Evolutionary conservation across 768 basidiomycete genomes (phyloP).

Genomic region (Leucosporidium yakuticum): DNA sequence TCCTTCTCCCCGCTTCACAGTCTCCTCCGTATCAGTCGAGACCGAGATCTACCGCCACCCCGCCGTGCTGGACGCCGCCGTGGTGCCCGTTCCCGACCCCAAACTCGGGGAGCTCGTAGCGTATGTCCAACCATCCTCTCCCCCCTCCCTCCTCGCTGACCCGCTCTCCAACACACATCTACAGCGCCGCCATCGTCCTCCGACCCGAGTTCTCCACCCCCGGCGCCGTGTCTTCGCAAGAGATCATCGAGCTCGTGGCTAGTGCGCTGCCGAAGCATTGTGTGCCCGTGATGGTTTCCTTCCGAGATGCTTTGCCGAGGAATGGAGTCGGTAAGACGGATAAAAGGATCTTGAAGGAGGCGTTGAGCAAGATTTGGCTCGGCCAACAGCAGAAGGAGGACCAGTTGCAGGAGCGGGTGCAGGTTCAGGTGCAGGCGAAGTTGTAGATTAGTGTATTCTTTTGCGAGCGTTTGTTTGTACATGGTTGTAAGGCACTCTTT

Average conservation of each 20-base stretch:
- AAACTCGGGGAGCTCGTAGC: conserved; percentile 34
- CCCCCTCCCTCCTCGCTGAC: neutral
- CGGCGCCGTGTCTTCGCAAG: neutral
- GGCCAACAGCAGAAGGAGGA: neutral
- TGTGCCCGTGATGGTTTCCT: conserved; percentile 32
- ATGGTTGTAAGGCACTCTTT: too few relatives aligned
- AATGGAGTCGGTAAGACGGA: conserved; percentile 37
- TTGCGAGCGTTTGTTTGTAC: too few relatives aligned
- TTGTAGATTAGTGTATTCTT: neutral
- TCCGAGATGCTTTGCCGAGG: conserved; percentile 13
- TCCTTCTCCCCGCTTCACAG: neutral
- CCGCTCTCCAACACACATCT: neutral
- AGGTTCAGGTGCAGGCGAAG: neutral
- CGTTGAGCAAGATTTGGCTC: conserved; percentile 12
- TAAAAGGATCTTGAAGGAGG: conserved; percentile 23
- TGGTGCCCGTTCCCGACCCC: conserved; percentile 29
- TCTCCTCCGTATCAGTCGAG: conserved; percentile 35
- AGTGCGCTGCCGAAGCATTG: conserved; percentile 25
- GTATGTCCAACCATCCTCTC: conserved; percentile 14
- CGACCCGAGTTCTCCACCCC: neutral
- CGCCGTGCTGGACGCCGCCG: conserved; percentile 29
- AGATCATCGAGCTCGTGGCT: conserved; percentile 18
- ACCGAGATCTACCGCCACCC: conserved; percentile 29
- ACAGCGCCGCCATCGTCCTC: neutral
- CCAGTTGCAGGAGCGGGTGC: too few relatives aligned